Conservation (phyloP, 495 filamentous ascomycete species). For the Lepidopterella palustris region DNA sequence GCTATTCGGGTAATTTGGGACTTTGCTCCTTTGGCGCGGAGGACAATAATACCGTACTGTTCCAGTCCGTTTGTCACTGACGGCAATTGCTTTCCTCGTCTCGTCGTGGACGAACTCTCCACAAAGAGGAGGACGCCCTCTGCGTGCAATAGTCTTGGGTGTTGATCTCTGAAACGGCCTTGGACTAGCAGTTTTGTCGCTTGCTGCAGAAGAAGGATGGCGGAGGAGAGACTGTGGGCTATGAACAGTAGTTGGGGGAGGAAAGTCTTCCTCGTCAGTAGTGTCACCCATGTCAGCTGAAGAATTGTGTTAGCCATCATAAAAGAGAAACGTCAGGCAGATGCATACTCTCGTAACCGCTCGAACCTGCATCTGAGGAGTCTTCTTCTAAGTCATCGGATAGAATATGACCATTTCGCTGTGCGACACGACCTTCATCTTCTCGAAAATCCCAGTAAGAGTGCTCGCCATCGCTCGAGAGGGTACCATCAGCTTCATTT, state of each 20-base stretch:
- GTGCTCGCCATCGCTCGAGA: conserved; percentile 9
- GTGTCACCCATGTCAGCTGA: conserved; percentile 75
- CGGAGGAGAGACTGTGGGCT: conserved; percentile 53
- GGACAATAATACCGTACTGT: conserved; percentile 59
- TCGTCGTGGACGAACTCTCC: conserved; percentile 28
- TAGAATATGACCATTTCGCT: conserved; percentile 40
- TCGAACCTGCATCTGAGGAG: conserved; percentile 52
- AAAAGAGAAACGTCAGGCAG: conserved; percentile 17
- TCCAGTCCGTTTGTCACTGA: conserved; percentile 63
- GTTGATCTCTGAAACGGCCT: conserved; percentile 38
- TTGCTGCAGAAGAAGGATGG: conserved; percentile 47
- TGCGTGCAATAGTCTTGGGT: conserved; percentile 50
- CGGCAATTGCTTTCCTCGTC: conserved; percentile 60
- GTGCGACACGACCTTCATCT: neutral
- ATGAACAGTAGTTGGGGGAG: conserved; percentile 49
- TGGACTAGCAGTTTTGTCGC: conserved; percentile 47
- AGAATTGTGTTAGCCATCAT: conserved; percentile 47
- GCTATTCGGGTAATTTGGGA: conserved; percentile 34
- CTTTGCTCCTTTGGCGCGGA: conserved; percentile 20
- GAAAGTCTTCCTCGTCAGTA: conserved; percentile 68
- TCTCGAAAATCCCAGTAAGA: conserved; percentile 10
- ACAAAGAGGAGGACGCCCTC: conserved; percentile 41
- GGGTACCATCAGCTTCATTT: conserved; percentile 43
- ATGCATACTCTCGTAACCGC: conserved; percentile 71
- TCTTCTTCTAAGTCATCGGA: conserved; percentile 48